Conservation (phyloP, 306 rosid genomes). For the Geum urbanum region DNA sequence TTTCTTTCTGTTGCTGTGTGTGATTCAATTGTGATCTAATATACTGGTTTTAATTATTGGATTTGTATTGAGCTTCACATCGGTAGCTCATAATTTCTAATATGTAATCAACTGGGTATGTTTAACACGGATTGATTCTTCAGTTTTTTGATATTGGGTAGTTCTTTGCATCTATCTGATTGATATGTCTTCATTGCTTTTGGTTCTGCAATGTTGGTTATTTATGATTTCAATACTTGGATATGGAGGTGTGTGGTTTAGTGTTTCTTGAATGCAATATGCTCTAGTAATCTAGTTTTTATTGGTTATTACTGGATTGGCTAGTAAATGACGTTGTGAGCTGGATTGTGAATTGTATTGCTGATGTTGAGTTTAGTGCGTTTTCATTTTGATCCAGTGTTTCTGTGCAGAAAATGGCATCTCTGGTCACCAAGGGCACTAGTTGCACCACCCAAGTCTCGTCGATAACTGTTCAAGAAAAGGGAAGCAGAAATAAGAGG, state of each 20-base stretch:
- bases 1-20: slow-evolving; percentile 1
- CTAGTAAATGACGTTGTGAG: slow-evolving; percentile 27
- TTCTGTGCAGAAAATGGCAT: slow-evolving; percentile 66
- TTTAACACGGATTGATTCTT: slow-evolving; percentile 28
- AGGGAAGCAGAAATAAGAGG: slow-evolving; percentile 88
- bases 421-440: slow-evolving; percentile 53
- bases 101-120: slow-evolving; percentile 34
- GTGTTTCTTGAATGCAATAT: slow-evolving; percentile 35
- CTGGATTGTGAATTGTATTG: slow-evolving; percentile 20
- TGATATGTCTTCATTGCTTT: slow-evolving; percentile 16
- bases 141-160: slow-evolving; percentile 32
- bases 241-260: slow-evolving; percentile 38
- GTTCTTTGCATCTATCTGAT: slow-evolving; percentile 17
- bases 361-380: slow-evolving; percentile 18
- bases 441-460: slow-evolving; percentile 43
- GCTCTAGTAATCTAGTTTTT: slow-evolving; percentile 27
- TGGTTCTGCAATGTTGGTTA: slow-evolving; percentile 31
- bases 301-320: slow-evolving; percentile 21
- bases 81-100: slow-evolving; percentile 21
- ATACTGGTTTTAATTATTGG: slow-evolving; percentile 25
- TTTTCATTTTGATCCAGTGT: background rate
- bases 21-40: slow-evolving; percentile 45
- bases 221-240: slow-evolving; percentile 28
- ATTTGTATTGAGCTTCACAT: slow-evolving; percentile 28
- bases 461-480: slow-evolving; percentile 61